Base-by-base conservation (phyloP, 805 yeast genomes). In the Candida alai region DNA sequence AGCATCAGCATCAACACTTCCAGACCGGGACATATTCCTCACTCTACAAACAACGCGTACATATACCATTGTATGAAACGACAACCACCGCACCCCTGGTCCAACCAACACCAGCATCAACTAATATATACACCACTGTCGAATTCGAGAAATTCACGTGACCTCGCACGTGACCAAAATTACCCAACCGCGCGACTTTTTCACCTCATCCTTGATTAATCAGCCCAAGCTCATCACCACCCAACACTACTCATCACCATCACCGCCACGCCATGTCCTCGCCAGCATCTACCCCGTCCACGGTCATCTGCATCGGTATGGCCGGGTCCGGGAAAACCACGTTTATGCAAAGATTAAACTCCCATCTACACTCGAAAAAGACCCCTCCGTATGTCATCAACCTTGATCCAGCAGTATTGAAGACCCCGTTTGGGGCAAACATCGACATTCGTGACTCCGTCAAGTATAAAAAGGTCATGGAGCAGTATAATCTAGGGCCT, bases 371-470 rank as follows among this genome's bases (percentile, higher is more conserved):
- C 52, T 40, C 85, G 21, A 67, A 74, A 39, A 71, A 80, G 41
- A 60, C 65, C 25, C 81, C 90, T 14, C 97, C 98, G 8, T 93
- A 93, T 60, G 95, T 90, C 18, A 76, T 93, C 39, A 93, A 93
- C 54, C 67, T 93, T 32, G 99, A 93, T 64, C 99, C 99, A 1
- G 98, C 98, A 1, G 97, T 93, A 13, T 63, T 84, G 44, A 85
- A 82, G 45, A 81, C 87, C n/a, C 98, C 98, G 9, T 93, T 80
- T 57, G 93, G 89, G 13, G 83, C 95, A 26, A 88, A 93, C 54
- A 88, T 93, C 42, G 99, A 93, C 60, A 93, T 93, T 43, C 71
- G 99, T 51, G 99, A 93, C 60, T 85, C 97, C 1, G 86, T 93
- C 40, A 90, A 93, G 55, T 93, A 93, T 59, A 85, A 84, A 44